Evolutionary conservation across 148 eudicot species (phyloP).

Genomic region (Rhododendron williamsianum): DNA sequence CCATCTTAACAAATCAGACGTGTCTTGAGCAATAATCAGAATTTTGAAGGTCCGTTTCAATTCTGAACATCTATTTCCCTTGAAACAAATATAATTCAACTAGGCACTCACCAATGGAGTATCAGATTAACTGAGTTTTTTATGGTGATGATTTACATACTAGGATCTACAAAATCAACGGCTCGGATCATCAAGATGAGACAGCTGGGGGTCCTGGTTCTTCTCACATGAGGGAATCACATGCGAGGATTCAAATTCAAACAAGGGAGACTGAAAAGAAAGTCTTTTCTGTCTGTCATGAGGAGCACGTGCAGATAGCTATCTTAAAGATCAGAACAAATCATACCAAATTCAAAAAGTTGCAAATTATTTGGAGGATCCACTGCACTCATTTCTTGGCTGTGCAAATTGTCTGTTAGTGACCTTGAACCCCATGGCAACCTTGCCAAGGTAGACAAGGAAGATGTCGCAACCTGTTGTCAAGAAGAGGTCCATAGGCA

Average conservation of each 20-base stretch:
- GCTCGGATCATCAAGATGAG: not conserved
- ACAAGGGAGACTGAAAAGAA: not conserved
- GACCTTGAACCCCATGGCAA: slow-evolving; percentile 53
- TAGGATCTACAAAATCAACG: not conserved
- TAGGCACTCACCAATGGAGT: not conserved
- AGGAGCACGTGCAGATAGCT: not conserved
- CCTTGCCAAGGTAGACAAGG: slow-evolving; percentile 42
- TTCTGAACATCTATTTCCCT: not conserved
- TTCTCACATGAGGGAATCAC: not conserved
- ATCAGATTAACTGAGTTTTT: not conserved
- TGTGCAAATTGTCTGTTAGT: slow-evolving; percentile 15
- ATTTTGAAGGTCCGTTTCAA: not conserved
- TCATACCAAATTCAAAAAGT: slow-evolving; percentile 49
- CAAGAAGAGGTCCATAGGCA: slow-evolving; percentile 9
- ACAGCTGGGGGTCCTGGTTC: not conserved
- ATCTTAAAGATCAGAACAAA: not conserved
- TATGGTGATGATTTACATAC: not conserved
- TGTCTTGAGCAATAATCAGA: not conserved
- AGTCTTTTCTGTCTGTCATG: not conserved
- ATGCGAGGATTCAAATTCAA: not conserved
- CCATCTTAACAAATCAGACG: not conserved
- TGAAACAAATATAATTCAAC: not conserved
- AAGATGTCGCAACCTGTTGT: slow-evolving; percentile 41
- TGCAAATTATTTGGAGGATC: slow-evolving; percentile 37
- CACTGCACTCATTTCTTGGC: slow-evolving; percentile 10